Base-by-base conservation (phyloP, 2,329 filamentous ascomycete genomes). In the Aspergillus glaucus region DNA sequence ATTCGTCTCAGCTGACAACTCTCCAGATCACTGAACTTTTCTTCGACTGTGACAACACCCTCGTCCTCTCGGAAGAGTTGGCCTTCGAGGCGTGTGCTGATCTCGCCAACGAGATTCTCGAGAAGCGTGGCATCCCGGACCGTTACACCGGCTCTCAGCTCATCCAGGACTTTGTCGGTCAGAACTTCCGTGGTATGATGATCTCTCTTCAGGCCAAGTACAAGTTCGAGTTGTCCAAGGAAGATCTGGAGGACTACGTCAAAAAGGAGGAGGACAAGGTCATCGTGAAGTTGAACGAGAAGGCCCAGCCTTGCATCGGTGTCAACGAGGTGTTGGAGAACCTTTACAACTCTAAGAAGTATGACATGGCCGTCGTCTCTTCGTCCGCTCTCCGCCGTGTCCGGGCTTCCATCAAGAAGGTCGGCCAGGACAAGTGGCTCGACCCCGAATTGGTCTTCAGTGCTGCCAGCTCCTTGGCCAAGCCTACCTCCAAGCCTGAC, bases 161-260 rank as follows among this genome's bases (percentile, higher is more conserved):
- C 55, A 87, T 95, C 73, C 75, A 78, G 59, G 87, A 95, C 73
- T 95, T 94, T 63, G 88, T 95, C 60, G 90, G 91, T 61, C 86
- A 93, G 69, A 95, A 94, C 79, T 95, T 95, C 80, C 88, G 89
- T 59, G 88, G 88, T 71, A 95, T 95, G 88, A 84, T 95, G 73
- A 71, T 76, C 50, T 82, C 81, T 52, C 81, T 95, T 52, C 84
- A 90, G 70, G 74, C 82, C 68, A 85, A 87, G 70, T 84, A 88
- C 77, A 76, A 78, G 70, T 92, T 95, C 71, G 72, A 78, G 46
- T 80, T 95, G 71, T 60, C 71, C 22, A 68, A 77, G 17, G 82
- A 81, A 2, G 87, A 94, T 64, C 71, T 90, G 50, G 84, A 93
- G 60, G 68, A 65, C 37, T 94, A 88, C 67, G 88, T 94, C 54